phyloP scores from a whole-genome alignment of 768 basidiomycete species.

The Pulveroboletus ravenelii region DNA sequence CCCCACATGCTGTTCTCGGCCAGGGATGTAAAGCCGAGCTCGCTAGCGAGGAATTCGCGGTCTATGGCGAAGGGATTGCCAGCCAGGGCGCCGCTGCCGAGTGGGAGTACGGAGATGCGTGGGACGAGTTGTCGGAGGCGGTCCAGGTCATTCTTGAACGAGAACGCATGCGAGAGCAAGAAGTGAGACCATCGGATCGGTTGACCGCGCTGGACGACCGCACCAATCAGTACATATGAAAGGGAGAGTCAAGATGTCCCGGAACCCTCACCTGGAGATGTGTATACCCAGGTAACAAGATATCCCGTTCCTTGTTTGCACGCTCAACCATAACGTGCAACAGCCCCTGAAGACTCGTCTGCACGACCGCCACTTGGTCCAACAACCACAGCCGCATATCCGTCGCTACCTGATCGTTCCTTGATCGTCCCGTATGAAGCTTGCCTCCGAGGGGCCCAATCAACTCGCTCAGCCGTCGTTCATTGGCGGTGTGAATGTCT shows the following conservation, averaged over 20 bases:
- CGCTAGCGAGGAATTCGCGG: conserved; percentile 84
- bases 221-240: neutral
- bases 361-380: conserved; percentile 65
- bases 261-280: conserved; percentile 83
- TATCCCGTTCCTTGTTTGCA: conserved; percentile 89
- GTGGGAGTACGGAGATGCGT: conserved; percentile 87
- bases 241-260: no score
- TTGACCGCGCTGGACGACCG: conserved; percentile 72
- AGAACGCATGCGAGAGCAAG: conserved; percentile 90
- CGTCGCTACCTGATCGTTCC: conserved; percentile 98
- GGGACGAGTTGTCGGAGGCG: conserved; percentile 80
- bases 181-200: conserved; percentile 99
- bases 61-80: conserved; percentile 96
- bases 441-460: conserved; percentile 93
- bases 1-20: conserved; percentile 98
- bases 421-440: conserved; percentile 92
- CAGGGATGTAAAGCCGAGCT: conserved; percentile 83
- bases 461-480: conserved; percentile 87
- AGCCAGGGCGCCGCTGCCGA: conserved; percentile 92
- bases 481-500: conserved; percentile 98
- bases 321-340: conserved; percentile 87
- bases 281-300: conserved; percentile 93
- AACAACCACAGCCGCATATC: conserved; percentile 97
- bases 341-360: conserved; percentile 66
- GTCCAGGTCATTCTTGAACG: conserved; percentile 86